Base-by-base conservation (phyloP, 2,329 filamentous ascomycete genomes). In the Tolypocladium tundrense region DNA sequence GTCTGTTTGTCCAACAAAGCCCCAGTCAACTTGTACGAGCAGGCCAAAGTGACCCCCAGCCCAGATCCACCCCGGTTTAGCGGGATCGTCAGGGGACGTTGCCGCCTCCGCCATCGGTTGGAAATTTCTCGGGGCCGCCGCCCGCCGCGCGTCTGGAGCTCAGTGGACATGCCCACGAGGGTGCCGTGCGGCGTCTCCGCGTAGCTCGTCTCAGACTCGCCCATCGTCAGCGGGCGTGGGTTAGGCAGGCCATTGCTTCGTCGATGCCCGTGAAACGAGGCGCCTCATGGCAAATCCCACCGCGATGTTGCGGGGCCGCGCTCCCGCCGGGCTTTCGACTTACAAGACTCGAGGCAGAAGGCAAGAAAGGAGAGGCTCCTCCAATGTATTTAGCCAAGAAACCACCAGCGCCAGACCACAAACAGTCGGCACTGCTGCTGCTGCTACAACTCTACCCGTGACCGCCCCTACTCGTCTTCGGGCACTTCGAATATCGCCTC, bases 401-500 rank as follows among this genome's bases (percentile, higher is more conserved):
- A 37, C 11, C 31, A 21, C 11, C 31, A 21, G 5, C 27, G 27
- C 14, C 19, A 52, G 8, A 4, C 11, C 48, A 13, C 21, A 31
- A 11, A n/a, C 10, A n/a, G 16, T 33, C 19, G 31, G 48, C 48
- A 21, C 19, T 21, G 31, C 48, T n/a, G 27, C 48, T n/a, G 27
- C 27, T 21, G 19, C 43, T 48, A 16, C 43, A n/a, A 35, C 16
- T 24, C n/a, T 13, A 45, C 4, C n/a, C 19, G 0, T 35, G 33
- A 57, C 41, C 59, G 39, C 42, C 54, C 59, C 64, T 66, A 70
- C 57, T 64, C 60, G 19, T 64, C 60, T 16, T 64, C 61, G 19
- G 64, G 61, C 57, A 67, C 67, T 16, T 68, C 65, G 63, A 82
- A 85, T 56, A 85, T 75, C 53, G 81, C 73, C 62, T 78, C 74